These are phyloP conservation scores for Niveomyces coronatus DNA, from an alignment of 2,329 filamentous ascomycete species.

Conservation along the genomic window DNA sequence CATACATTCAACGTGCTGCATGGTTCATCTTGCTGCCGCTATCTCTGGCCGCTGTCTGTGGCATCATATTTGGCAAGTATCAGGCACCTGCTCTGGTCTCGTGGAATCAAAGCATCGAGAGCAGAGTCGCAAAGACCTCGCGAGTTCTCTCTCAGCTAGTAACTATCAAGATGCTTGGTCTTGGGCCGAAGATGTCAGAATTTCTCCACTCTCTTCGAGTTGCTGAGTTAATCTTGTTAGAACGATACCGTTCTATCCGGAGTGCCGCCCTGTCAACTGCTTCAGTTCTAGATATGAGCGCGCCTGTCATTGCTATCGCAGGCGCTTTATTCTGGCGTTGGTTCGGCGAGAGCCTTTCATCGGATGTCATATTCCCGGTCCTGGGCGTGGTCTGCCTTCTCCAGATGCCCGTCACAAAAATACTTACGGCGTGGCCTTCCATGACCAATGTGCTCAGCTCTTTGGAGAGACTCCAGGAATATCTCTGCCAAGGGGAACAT, in stretches of 20 bases:
- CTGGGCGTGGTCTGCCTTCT: background rate
- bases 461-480: background rate
- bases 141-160: background rate
- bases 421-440: background rate
- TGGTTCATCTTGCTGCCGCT: background rate
- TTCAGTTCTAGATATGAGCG: background rate
- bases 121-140: background rate
- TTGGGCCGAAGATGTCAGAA: background rate
- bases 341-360: background rate
- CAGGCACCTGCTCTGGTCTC: background rate
- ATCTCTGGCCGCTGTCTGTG: background rate
- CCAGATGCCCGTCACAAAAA: background rate
- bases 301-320: background rate
- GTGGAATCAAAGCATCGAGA: background rate
- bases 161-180: conserved; percentile 3
- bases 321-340: background rate
- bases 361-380: background rate
- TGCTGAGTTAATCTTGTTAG: background rate
- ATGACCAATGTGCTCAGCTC: background rate
- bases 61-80: background rate
- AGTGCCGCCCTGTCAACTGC: background rate
- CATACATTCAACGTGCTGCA: background rate
- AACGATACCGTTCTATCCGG: background rate
- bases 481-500: background rate
- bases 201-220: background rate